Evolutionary conservation across 1,139 yeast species (phyloP), one percentile per base, ranked within the genome.

Genomic region (Zhuliangozyma parablackwelliae): DNA sequence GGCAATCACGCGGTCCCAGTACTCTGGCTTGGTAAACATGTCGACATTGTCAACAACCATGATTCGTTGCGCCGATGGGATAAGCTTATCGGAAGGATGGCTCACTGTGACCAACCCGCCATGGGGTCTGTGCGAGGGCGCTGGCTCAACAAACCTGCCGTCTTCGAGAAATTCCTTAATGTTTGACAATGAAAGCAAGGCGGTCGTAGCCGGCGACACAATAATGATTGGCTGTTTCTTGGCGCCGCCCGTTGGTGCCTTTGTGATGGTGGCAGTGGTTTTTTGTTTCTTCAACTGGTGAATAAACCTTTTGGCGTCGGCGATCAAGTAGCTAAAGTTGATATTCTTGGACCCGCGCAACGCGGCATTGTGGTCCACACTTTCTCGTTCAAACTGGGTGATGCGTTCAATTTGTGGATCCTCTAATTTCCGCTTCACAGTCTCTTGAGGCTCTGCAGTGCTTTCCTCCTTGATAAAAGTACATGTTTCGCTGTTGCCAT

Each of bases 1-100:
- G 0, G 96, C 97, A 34, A 92, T 86, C 1, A 94, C 97, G 41
- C 98, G 74, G 51, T 83, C 88, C 99, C 99, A 92, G 61, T 94
- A 89, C 54, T 92, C 98, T 3, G 96, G 96, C 55, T 89, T 90
- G 21, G 85, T 82, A 66, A 92, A 90, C 60, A 82, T 76, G 39
- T 89, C 95, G 6, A 89, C 89, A 42, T 85, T 85, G 56, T 87
- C 95, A 21, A 89, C 97, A 36, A 92, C 86, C 51, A 85, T 73
- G 49, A 86, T 83, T 36, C 78, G 75, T 35, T 67, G 74, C 28
- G 85, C 73, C 8, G 72, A 65, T 7, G 70, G 57, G 26, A 79
- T 75, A 32, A 84, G 63, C 46, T 72, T 65, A 32, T 78, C 78
- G 24, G 83, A 75, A 7, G 67, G 63, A 45, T 86, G 83, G 34